Conservation (phyloP, 257 asterid genomes). For the Prunella vulgaris region DNA sequence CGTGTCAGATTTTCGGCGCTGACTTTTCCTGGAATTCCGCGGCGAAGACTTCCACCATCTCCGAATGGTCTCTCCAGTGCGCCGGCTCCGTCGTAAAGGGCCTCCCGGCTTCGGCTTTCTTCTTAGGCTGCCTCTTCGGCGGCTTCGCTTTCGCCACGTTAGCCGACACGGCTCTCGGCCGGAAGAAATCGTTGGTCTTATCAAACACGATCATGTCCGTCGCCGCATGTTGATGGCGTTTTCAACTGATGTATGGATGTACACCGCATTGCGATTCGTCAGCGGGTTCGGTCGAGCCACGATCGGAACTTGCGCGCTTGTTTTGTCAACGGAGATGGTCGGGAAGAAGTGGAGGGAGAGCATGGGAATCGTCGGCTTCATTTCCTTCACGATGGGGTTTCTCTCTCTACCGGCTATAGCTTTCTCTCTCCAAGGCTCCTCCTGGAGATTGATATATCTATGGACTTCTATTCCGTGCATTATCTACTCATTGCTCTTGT, state of each 20-base stretch:
- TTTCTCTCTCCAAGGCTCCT: slow-evolving; percentile 24
- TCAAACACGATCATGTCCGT: slow-evolving; percentile 51
- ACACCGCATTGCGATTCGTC: slow-evolving; percentile 33
- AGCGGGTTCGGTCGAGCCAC: slow-evolving; percentile 53
- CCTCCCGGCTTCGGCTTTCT: slow-evolving; percentile 60
- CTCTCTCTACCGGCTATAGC: slow-evolving; percentile 53
- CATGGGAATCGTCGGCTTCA: slow-evolving; percentile 48
- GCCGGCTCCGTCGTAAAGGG: slow-evolving; percentile 48
- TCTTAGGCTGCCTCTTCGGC: slow-evolving; percentile 53
- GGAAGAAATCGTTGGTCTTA: slow-evolving; percentile 46
- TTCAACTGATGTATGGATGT: slow-evolving; percentile 48
- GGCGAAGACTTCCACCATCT: slow-evolving; percentile 36
- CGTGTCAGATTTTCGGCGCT: not conserved
- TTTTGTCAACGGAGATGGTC: slow-evolving; percentile 56
- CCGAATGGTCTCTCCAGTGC: slow-evolving; percentile 73
- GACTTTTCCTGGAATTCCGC: slow-evolving; percentile 47
- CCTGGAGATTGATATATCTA: slow-evolving; percentile 59
- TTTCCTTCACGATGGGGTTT: slow-evolving; percentile 57
- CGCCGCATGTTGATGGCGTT: slow-evolving; percentile 39
- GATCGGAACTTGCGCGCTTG: slow-evolving; percentile 55
- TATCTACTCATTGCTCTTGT: slow-evolving; percentile 26
- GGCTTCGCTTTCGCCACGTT: slow-evolving; percentile 60
- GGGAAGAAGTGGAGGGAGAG: slow-evolving; percentile 60
- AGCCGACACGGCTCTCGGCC: slow-evolving; percentile 59
- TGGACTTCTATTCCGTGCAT: slow-evolving; percentile 49